Evolutionary conservation across 805 yeast genomes (phyloP).

Genomic region (Sungouiella thailandica): DNA sequence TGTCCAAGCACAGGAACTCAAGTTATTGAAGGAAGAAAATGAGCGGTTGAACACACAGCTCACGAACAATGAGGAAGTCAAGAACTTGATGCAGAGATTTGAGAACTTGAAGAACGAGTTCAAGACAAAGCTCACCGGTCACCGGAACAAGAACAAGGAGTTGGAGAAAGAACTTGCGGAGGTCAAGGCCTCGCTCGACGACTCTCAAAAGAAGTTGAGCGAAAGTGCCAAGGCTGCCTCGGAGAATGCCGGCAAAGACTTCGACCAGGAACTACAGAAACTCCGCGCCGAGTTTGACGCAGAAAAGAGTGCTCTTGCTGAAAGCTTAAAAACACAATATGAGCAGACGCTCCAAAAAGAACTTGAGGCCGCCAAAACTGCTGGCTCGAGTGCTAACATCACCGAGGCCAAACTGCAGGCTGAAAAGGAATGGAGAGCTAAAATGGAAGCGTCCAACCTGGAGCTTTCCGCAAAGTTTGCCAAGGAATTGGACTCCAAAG

Average conservation of each 20-base stretch:
- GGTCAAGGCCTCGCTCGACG: conserved; percentile 6
- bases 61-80: conserved; percentile 19
- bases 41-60: conserved; percentile 48
- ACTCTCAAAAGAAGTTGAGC: background rate
- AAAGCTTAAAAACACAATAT: conserved; percentile 17
- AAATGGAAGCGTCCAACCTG: conserved; percentile 15
- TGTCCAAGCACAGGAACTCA: conserved; percentile 47
- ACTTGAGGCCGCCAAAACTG: conserved; percentile 25
- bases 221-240: conserved; percentile 16
- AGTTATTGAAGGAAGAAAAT: conserved; percentile 46
- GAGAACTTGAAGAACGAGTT: conserved; percentile 26
- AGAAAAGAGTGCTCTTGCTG: conserved; percentile 14
- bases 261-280: conserved; percentile 8
- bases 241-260: conserved; percentile 5
- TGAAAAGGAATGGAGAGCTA: conserved; percentile 19
- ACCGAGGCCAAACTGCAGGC: conserved; percentile 17
- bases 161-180: conserved; percentile 18
- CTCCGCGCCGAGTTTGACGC: conserved; percentile 14
- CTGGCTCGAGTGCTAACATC: conserved; percentile 8
- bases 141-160: conserved; percentile 24
- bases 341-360: conserved; percentile 23
- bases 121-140: conserved; percentile 20
- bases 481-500: conserved; percentile 18
- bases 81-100: conserved; percentile 26
- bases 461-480: conserved; percentile 32